Percentiles rank a stretch among this genome's conserved stretches.
Conservation (phyloP, 768 basidiomycete genomes). For the Hebeloma cylindrosporum region DNA sequence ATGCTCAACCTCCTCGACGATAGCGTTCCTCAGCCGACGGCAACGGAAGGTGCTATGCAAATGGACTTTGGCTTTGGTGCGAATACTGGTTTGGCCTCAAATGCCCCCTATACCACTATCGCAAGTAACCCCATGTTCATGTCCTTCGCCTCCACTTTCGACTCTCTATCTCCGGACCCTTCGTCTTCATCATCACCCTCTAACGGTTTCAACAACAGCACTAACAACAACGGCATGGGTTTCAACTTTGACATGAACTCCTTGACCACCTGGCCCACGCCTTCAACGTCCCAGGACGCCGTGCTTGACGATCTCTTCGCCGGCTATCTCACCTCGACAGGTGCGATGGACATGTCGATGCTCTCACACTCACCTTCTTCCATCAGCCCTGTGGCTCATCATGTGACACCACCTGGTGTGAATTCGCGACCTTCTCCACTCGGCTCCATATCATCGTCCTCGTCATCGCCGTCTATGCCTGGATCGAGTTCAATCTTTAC, state of each 20-base stretch:
- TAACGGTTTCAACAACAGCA: constrained; percentile 13
- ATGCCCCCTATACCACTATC: constrained; percentile 70
- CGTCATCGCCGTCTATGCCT: constrained; percentile 30
- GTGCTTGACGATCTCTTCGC: constrained; percentile 50
- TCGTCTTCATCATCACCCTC: constrained; percentile 16
- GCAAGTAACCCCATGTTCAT: constrained; percentile 84
- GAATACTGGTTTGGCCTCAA: constrained; percentile 44
- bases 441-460: constrained; percentile 37
- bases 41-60: constrained; percentile 57
- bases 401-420: constrained; percentile 25
- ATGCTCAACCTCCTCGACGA: constrained; percentile 67
- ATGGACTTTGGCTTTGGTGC: constrained; percentile 60
- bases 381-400: constrained; percentile 59
- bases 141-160: constrained; percentile 68
- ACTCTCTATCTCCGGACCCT: constrained; percentile 34
- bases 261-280: constrained; percentile 45
- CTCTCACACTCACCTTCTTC: constrained; percentile 37
- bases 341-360: constrained; percentile 31
- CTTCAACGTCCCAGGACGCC: constrained; percentile 33
- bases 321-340: constrained; percentile 33
- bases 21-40: constrained; percentile 45
- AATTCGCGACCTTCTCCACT: constrained; percentile 17
- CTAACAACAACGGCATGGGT: constrained; percentile 28
- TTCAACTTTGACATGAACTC: constrained; percentile 50
- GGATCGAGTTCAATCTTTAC: constrained; percentile 26